These are phyloP conservation scores for Sporothrix protearum DNA, from an alignment of 2,329 filamentous ascomycete genomes.

Conservation along the genomic window DNA sequence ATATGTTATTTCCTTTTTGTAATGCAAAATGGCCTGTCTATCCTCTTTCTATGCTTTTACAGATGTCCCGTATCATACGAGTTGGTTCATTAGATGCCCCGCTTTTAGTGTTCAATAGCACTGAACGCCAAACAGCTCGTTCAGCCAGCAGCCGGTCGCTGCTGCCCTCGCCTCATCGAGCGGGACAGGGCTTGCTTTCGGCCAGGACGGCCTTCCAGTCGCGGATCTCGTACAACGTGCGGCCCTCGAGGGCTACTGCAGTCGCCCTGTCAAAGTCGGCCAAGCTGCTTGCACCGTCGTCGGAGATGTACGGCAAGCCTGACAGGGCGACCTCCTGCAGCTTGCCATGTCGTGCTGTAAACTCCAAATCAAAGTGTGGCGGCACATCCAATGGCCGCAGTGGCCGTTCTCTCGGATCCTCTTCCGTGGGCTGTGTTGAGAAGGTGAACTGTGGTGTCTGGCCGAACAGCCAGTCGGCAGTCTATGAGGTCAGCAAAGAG, in stretches of 20 bases:
- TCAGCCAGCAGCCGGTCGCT: conserved; percentile 33
- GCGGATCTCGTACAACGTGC: conserved; percentile 31
- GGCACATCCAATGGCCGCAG: conserved; percentile 47
- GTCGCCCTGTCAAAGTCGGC: conserved; percentile 23
- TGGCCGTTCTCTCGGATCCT: conserved; percentile 56
- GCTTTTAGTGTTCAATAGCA: background rate
- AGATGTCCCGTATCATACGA: background rate
- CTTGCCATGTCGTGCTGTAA: conserved; percentile 42
- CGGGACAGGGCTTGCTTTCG: conserved; percentile 19
- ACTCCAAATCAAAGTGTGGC: conserved; percentile 34
- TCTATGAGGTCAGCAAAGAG: conserved; percentile 38
- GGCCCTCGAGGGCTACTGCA: conserved; percentile 29
- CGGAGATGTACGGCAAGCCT: conserved; percentile 29
- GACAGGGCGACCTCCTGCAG: conserved; percentile 34
- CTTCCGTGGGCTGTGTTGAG: conserved; percentile 56
- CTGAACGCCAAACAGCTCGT: conserved; percentile 33
- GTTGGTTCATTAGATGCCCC: background rate
- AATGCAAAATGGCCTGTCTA: conserved; percentile 8
- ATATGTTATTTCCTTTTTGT: background rate
- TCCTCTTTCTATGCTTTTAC: conserved; percentile 7
- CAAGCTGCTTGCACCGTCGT: background rate
- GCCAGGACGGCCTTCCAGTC: conserved; percentile 34
- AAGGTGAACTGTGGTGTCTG: conserved; percentile 84
- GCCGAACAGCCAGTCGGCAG: conserved; percentile 71
- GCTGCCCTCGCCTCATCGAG: conserved; percentile 15